These are phyloP conservation scores for Blastobotrys serpentis DNA, from an alignment of 1,139 yeast genomes.

Conservation along the genomic window DNA sequence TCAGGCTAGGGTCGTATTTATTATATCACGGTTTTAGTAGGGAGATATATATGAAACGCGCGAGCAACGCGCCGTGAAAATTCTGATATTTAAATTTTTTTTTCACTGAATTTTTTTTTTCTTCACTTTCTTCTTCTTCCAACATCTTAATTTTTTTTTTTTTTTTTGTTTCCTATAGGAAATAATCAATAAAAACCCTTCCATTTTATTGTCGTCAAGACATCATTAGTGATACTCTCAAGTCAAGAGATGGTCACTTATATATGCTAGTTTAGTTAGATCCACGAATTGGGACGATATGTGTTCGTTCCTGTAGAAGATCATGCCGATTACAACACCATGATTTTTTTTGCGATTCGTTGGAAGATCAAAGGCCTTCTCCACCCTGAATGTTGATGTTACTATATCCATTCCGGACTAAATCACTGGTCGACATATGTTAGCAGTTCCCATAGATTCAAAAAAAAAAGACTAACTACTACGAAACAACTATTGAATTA, in stretches of 20 bases:
- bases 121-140: too few species aligned
- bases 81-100: too few species aligned
- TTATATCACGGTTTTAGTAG: too few species aligned
- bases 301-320: too few species aligned
- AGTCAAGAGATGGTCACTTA: too few species aligned
- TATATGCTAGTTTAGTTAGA: not conserved
- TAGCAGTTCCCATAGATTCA: not conserved
- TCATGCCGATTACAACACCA: not conserved
- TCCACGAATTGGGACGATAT: conserved; percentile 2
- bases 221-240: too few species aligned
- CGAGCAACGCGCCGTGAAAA: not conserved
- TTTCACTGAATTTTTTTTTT: not conserved
- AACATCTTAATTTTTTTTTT: too few species aligned
- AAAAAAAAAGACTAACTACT: too few species aligned
- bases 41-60: not conserved
- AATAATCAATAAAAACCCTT: too few species aligned
- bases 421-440: conserved; percentile 29
- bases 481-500: not conserved
- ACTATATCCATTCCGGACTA: conserved; percentile 24
- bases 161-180: too few species aligned
- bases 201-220: too few species aligned
- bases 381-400: conserved; percentile 24
- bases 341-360: not conserved
- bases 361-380: conserved; percentile 26
- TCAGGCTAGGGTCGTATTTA: too few species aligned